These are phyloP conservation scores for Tetrastigma voinierianum DNA, from an alignment of 164 flowering plant species.

Conservation along the genomic window DNA sequence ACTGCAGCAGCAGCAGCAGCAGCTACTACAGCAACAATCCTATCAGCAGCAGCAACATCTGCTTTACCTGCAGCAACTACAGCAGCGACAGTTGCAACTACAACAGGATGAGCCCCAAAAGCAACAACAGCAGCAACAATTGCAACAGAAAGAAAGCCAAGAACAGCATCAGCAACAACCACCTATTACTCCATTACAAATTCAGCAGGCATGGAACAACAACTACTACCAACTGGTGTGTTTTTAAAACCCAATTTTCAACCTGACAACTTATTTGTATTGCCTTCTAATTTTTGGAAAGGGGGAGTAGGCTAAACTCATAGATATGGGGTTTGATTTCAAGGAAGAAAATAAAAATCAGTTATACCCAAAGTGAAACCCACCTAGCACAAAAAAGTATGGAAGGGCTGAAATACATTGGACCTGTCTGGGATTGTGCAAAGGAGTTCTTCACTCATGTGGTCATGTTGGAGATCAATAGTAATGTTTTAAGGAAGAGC, in stretches of 20 bases:
- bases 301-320: not conserved
- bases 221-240: conserved; percentile 25
- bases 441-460: too few relatives aligned
- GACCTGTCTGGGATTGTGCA: too few relatives aligned
- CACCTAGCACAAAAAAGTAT: too few relatives aligned
- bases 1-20: conserved; percentile 17
- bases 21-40: conserved; percentile 12
- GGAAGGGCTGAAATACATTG: too few relatives aligned
- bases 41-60: conserved; percentile 15
- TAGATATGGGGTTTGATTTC: not conserved
- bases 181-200: conserved; percentile 12
- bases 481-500: too few relatives aligned
- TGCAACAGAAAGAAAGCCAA: conserved; percentile 13
- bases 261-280: not conserved
- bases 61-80: conserved; percentile 10
- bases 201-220: conserved; percentile 25
- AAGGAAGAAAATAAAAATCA: not conserved
- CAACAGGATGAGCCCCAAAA: not conserved
- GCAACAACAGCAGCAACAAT: conserved; percentile 13
- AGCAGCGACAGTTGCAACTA: conserved; percentile 11
- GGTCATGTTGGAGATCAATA: too few relatives aligned
- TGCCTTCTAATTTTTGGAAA: not conserved
- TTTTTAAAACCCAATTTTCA: not conserved
- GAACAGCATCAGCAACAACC: conserved; percentile 16
- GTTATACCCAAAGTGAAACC: not conserved